A percentile compares a stretch with the other conserved stretches of the same genome.
Conservation (phyloP, 257 asterid genomes). For the Ehretia macrophylla region DNA sequence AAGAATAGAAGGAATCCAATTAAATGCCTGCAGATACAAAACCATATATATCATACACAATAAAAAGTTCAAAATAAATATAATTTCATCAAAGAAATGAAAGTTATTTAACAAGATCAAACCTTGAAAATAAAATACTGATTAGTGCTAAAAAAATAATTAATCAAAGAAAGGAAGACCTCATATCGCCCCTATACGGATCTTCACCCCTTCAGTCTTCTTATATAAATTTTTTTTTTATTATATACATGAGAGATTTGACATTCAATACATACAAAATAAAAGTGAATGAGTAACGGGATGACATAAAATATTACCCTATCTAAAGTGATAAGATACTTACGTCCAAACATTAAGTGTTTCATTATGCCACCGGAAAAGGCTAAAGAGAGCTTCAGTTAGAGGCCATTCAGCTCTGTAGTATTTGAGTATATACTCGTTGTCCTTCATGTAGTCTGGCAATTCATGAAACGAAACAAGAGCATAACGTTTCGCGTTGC, state of each 20-base stretch:
- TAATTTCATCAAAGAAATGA: no score
- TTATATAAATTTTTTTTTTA: no score
- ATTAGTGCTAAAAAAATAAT: no score
- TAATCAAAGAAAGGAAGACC: neutral
- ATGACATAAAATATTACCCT: no score
- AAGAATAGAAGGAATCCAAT: constrained; percentile 70
- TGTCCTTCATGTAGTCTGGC: constrained; percentile 95
- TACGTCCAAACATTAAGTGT: constrained; percentile 98
- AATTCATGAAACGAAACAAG: constrained; percentile 58
- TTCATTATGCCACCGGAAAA: constrained; percentile 94
- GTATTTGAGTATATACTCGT: constrained; percentile 69
- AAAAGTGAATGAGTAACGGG: no score
- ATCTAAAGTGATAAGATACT: no score
- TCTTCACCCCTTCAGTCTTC: no score
- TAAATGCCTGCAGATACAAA: no score
- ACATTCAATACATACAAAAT: no score
- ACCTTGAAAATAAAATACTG: neutral
- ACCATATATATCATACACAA: no score
- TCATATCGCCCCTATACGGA: neutral
- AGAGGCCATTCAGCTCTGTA: constrained; percentile 85
- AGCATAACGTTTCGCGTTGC: constrained; percentile 15
- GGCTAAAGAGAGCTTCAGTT: constrained; percentile 71
- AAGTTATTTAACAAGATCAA: neutral
- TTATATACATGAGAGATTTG: no score
- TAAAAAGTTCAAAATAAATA: no score